Conservation (phyloP, 2,329 filamentous ascomycete species). For the Pyrenochaeta sp. region DNA sequence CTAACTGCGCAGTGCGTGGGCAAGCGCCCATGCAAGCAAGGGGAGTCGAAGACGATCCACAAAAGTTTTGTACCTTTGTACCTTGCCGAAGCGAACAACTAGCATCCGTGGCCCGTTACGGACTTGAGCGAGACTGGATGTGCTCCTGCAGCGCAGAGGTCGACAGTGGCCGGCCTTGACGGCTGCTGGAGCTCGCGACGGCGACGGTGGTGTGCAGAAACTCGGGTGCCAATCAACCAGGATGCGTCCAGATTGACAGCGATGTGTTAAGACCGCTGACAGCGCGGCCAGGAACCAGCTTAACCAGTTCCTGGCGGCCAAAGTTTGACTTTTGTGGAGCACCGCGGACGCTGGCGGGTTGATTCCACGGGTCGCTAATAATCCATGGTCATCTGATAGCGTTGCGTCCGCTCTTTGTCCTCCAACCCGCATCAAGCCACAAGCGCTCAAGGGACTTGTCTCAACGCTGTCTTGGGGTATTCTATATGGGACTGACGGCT, state of each 20-base stretch:
- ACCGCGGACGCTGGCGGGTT: slow-evolving; percentile 12
- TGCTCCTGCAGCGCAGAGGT: slow-evolving; percentile 10
- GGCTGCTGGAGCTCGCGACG: neutral
- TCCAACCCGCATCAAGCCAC: slow-evolving; percentile 1
- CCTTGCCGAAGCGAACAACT: slow-evolving; percentile 50
- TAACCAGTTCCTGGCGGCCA: slow-evolving; percentile 16
- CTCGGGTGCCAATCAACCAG: too few relatives aligned
- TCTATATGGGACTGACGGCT: too few relatives aligned
- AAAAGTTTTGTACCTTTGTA: slow-evolving; percentile 45
- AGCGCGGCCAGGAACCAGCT: slow-evolving; percentile 8
- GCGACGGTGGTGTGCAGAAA: neutral
- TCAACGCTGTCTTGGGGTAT: slow-evolving; percentile 6
- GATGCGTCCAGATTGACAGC: neutral
- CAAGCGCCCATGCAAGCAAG: slow-evolving; percentile 47
- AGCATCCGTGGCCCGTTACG: slow-evolving; percentile 35
- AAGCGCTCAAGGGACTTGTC: slow-evolving; percentile 1
- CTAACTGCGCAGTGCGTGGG: slow-evolving; percentile 33
- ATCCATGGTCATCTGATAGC: slow-evolving; percentile 23
- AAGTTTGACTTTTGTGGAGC: slow-evolving; percentile 11
- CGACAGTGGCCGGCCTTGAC: slow-evolving; percentile 1
- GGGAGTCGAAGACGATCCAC: slow-evolving; percentile 45
- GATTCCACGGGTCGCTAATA: slow-evolving; percentile 11
- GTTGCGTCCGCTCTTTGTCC: slow-evolving; percentile 10
- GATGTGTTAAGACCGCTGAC: slow-evolving; percentile 3
- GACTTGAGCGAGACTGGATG: slow-evolving; percentile 14